Evolutionary conservation across 192 early-diverging fungal species (phyloP).

Genomic region (Coemansia sp.): DNA sequence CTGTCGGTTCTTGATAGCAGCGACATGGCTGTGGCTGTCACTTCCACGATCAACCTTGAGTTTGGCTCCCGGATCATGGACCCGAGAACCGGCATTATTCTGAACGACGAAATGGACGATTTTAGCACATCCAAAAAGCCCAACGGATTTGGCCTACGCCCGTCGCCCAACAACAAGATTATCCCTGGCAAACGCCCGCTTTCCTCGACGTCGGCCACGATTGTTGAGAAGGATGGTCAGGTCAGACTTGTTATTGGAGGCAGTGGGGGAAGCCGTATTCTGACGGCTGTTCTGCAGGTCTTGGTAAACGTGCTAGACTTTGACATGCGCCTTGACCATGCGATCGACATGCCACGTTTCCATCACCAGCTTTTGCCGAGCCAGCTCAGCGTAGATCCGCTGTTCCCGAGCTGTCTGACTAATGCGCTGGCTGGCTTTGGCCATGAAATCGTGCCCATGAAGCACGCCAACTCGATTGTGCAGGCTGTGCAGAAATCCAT

Average conservation of each 20-base stretch:
- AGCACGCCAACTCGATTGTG: conserved; percentile 53
- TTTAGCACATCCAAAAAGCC: conserved; percentile 76
- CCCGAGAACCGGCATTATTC: conserved; percentile 78
- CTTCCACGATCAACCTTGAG: conserved; percentile 85
- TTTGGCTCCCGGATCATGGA: conserved; percentile 91
- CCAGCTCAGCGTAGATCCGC: conserved; percentile 56
- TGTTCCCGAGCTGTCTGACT: conserved; percentile 29
- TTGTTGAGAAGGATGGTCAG: conserved; percentile 45
- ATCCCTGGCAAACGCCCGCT: conserved; percentile 83
- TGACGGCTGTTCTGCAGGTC: conserved; percentile 71
- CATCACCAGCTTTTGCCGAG: conserved; percentile 94
- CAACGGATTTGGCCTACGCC: conserved; percentile 77
- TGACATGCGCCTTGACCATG: conserved; percentile 63
- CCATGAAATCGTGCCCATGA: conserved; percentile 43
- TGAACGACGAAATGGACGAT: conserved; percentile 97
- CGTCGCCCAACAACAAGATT: conserved; percentile 79
- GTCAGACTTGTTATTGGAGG: conserved; percentile 79
- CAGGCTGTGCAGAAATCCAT: conserved; percentile 56
- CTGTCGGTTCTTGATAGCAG: conserved; percentile 75
- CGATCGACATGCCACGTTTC: conserved; percentile 70
- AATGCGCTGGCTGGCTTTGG: conserved; percentile 44
- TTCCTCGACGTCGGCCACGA: conserved; percentile 57
- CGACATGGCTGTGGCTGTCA: conserved; percentile 78
- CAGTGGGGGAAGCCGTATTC: conserved; percentile 85
- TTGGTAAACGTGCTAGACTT: conserved; percentile 78